These are phyloP conservation scores for Tagetes patula DNA, from an alignment of 129 eudicot species.

Conservation along the genomic window DNA sequence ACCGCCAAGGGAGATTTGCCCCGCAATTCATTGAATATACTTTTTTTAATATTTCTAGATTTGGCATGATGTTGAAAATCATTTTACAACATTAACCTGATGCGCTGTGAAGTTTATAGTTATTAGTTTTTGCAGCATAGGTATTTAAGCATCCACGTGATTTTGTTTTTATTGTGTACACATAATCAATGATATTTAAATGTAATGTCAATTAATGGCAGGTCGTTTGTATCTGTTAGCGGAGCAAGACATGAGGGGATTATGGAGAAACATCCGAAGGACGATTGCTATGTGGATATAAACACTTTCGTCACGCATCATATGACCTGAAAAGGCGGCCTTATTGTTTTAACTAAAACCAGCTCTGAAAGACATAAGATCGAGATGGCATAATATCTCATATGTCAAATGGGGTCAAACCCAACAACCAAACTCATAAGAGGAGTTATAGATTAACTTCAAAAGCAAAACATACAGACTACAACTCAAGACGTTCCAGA, in stretches of 20 bases:
- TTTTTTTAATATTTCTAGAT: neutral
- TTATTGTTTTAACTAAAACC: neutral
- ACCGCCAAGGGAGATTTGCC: slow-evolving; percentile 16
- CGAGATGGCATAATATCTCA: neutral
- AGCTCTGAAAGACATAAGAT: neutral
- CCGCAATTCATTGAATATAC: neutral
- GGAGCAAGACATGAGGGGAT: no score
- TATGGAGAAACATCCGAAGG: no score
- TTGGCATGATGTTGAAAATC: neutral
- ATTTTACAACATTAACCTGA: neutral
- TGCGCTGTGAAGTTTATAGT: neutral
- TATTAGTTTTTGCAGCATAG: neutral
- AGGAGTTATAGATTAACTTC: slow-evolving; percentile 17
- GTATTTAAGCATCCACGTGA: neutral
- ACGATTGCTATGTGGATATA: no score
- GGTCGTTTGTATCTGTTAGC: no score
- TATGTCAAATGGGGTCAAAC: slow-evolving; percentile 21
- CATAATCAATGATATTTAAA: neutral
- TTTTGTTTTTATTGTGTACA: neutral
- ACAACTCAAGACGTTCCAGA: slow-evolving; percentile 12
- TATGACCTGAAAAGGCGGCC: neutral
- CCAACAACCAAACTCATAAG: neutral
- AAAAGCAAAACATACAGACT: slow-evolving; percentile 11
- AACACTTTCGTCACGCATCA: neutral
- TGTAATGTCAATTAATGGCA: neutral